These are phyloP conservation scores for Myriosclerotinia scirpicola DNA, from an alignment of 2,329 filamentous ascomycete genomes.

Conservation along the genomic window DNA sequence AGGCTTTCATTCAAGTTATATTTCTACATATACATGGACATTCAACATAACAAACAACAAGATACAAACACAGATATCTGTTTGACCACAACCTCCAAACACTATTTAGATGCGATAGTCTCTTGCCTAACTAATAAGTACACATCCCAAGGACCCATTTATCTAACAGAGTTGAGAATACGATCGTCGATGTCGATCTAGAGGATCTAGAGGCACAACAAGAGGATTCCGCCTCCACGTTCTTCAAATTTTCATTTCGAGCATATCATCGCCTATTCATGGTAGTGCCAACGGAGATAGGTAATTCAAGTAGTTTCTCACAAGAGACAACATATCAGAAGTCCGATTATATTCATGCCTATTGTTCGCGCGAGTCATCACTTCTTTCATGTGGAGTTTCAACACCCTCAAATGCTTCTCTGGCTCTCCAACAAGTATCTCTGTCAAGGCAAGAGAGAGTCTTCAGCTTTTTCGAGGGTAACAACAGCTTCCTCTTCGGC, in stretches of 20 bases:
- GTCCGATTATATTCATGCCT: no score
- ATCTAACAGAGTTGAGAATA: not conserved
- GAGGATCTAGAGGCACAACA: not conserved
- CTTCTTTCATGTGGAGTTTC: not conserved
- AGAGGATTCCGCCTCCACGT: not conserved
- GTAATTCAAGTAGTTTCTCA: not conserved
- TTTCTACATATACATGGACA: not conserved
- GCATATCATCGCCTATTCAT: not conserved
- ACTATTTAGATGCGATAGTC: not conserved
- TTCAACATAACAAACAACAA: not conserved
- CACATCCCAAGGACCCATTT: no score
- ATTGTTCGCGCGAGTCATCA: slow-evolving; percentile 22
- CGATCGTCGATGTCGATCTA: no score
- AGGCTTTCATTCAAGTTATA: not conserved
- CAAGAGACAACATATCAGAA: no score
- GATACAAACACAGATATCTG: not conserved
- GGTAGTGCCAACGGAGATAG: not conserved
- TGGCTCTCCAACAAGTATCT: not conserved
- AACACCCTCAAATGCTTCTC: not conserved
- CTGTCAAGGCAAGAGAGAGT: not conserved
- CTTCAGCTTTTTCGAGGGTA: not conserved
- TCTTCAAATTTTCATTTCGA: not conserved
- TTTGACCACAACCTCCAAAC: not conserved
- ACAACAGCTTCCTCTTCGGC: not conserved
- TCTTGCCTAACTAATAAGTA: not conserved